Conservation (phyloP, 805 yeast genomes). For the Priceomyces haplophilus region DNA sequence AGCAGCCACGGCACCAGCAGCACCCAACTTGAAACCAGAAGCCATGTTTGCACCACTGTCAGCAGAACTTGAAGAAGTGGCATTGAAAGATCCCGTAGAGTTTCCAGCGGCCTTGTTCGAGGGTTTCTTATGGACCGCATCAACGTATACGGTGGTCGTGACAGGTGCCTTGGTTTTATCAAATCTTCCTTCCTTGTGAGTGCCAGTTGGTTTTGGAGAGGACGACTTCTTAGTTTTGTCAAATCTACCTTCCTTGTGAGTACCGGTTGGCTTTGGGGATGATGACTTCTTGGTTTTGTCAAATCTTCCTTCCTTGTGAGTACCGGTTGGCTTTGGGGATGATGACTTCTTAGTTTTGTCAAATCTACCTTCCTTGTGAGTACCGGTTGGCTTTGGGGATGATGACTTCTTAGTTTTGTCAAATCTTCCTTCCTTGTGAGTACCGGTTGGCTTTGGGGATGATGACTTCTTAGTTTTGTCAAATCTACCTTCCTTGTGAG, state of each 20-base stretch:
- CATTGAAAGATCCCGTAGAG: constrained; percentile 16
- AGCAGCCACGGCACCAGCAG: constrained; percentile 47
- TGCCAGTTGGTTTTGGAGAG: constrained; percentile 14
- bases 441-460: constrained; percentile 22
- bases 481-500: constrained; percentile 30
- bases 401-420: constrained; percentile 39
- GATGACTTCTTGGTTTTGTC: constrained; percentile 34
- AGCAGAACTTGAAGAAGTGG: constrained; percentile 22
- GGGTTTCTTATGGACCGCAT: neutral
- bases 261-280: constrained; percentile 30
- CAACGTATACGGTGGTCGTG: constrained; percentile 27
- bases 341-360: constrained; percentile 34
- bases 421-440: constrained; percentile 57
- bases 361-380: constrained; percentile 30
- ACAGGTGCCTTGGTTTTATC: constrained; percentile 35
- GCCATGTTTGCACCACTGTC: constrained; percentile 18
- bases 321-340: constrained; percentile 30
- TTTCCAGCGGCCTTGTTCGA: neutral
- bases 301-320: constrained; percentile 34
- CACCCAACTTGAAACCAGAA: constrained; percentile 25
- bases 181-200: constrained; percentile 30
- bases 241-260: constrained; percentile 34
- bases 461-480: constrained; percentile 28
- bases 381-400: constrained; percentile 14
- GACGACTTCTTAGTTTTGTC: constrained; percentile 30